Base-by-base conservation (phyloP, 768 basidiomycete species). In the Russula sp. region DNA sequence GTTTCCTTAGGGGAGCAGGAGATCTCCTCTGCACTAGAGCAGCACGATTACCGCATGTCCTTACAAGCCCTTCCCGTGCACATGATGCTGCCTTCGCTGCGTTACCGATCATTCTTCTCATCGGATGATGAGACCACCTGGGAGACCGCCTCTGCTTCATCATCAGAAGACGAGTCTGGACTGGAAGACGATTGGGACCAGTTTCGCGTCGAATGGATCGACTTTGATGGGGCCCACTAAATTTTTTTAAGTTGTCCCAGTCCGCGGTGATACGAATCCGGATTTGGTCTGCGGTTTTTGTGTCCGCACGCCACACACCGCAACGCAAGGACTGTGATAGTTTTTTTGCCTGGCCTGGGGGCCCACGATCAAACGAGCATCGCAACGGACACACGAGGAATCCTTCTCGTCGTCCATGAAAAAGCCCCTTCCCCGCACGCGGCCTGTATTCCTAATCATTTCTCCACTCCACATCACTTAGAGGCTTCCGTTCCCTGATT, bases 151-250 rank as follows among this genome's bases (percentile, higher is more conserved):
- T 65, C 60, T 2, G 8, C 18, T 7, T 62, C 51, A 4, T 20
- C 57, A 14, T 48, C 51, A 9, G 57, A 59, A 8, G 65, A 59
- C 34, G 51, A 53, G 11, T 54, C 57, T 5, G 62, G 44, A 2
- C n/a, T 57, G 14, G 62, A 63, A 6, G 57, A 64, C 22, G 62
- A 54, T 28, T 66, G 64, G 67, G 55, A 57, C 32, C 65, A 60
- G 38, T 67, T 67, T 56, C 67, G 60, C 26, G 67, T 66, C 20
- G 67, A 66, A 20, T 66, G 64, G 67, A 67, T 66, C 14, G 59
- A 66, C 53, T 66, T 65, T 46, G 50, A 57, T 11, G 46, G 7
- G 2, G 36, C 53, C 6, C 32, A 8, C 34, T 60, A 38, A 64
- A 26, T 22, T 20, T 48, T 48, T 22, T 48, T n/a, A 28, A 50